These are phyloP conservation scores for Boletus rubescentipes DNA, from an alignment of 768 basidiomycete genomes.

Conservation along the genomic window DNA sequence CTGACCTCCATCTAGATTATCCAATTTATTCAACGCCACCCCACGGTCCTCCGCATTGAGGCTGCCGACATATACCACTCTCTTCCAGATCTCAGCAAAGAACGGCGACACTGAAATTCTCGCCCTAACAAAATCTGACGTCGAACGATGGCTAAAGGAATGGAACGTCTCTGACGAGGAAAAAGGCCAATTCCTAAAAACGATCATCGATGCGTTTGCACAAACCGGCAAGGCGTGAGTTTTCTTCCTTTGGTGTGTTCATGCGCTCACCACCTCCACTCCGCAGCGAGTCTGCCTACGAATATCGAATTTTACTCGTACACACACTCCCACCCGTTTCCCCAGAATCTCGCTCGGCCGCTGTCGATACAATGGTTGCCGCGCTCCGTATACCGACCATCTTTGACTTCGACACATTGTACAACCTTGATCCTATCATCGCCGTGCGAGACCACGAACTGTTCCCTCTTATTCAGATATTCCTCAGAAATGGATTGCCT, in stretches of 20 bases:
- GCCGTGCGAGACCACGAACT: slow-evolving; percentile 66
- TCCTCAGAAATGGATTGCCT: slow-evolving; percentile 60
- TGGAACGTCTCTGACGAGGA: slow-evolving; percentile 67
- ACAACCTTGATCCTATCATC: slow-evolving; percentile 72
- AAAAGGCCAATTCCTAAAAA: slow-evolving; percentile 65
- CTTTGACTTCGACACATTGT: slow-evolving; percentile 80
- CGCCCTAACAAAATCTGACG: slow-evolving; percentile 53
- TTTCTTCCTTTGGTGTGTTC: neutral
- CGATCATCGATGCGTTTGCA: slow-evolving; percentile 57
- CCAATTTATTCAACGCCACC: slow-evolving; percentile 79
- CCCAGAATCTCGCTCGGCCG: slow-evolving; percentile 49
- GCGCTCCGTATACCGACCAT: slow-evolving; percentile 64
- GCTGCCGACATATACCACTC: slow-evolving; percentile 56
- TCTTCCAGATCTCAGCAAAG: slow-evolving; percentile 57
- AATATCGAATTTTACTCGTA: slow-evolving; percentile 62
- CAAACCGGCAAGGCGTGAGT: slow-evolving; percentile 61
- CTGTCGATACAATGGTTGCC: slow-evolving; percentile 58
- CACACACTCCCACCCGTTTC: slow-evolving; percentile 59
- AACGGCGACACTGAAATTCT: slow-evolving; percentile 65
- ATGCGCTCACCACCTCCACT: neutral
- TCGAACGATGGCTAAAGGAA: slow-evolving; percentile 78
- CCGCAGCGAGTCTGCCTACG: slow-evolving; percentile 57
- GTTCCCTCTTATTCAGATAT: slow-evolving; percentile 73
- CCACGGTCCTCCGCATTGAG: slow-evolving; percentile 68
- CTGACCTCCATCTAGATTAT: slow-evolving; percentile 47